phyloP scores from a whole-genome alignment of 176 grass and related monocot species.

The Cenchrus purpureus region DNA sequence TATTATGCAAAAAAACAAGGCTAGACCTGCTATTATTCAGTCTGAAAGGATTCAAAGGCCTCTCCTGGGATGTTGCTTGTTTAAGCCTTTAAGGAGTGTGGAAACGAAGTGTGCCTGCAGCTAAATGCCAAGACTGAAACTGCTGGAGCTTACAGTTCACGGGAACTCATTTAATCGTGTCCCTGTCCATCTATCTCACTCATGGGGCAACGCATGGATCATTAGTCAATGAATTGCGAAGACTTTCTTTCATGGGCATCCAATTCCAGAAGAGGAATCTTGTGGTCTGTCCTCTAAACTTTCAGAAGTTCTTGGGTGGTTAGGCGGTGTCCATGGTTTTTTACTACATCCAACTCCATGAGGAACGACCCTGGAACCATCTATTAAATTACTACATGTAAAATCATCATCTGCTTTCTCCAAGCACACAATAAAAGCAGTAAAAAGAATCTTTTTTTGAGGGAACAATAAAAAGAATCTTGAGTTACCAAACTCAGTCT shows the following conservation, averaged over 20 bases:
- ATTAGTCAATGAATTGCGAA: conserved; percentile 30
- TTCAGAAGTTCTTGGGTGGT: conserved; percentile 17
- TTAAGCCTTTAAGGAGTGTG: neutral
- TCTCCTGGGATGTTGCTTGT: conserved; percentile 21
- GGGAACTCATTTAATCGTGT: conserved; percentile 22
- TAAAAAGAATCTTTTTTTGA: neutral
- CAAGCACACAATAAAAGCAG: neutral
- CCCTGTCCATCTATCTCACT: conserved; percentile 7
- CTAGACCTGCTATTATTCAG: neutral
- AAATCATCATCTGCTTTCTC: neutral
- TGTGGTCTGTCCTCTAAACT: neutral
- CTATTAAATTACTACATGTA: neutral
- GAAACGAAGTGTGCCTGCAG: conserved; percentile 8
- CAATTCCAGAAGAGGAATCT: conserved; percentile 35
- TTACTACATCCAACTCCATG: neutral
- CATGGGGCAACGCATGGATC: conserved; percentile 10
- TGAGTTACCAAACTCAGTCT: conserved; percentile 14
- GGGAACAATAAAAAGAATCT: neutral
- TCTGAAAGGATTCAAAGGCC: conserved; percentile 15
- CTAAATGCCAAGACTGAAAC: conserved; percentile 28
- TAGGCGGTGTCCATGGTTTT: neutral
- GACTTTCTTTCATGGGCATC: conserved; percentile 11
- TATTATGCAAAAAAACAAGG: conserved; percentile 4
- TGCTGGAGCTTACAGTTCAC: neutral
- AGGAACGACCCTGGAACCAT: neutral